Evolutionary conservation across 202 grass and related monocot genomes (phyloP), one percentile per base, ranked within the genome.

Genomic region (Schoenoplectus triqueter): DNA sequence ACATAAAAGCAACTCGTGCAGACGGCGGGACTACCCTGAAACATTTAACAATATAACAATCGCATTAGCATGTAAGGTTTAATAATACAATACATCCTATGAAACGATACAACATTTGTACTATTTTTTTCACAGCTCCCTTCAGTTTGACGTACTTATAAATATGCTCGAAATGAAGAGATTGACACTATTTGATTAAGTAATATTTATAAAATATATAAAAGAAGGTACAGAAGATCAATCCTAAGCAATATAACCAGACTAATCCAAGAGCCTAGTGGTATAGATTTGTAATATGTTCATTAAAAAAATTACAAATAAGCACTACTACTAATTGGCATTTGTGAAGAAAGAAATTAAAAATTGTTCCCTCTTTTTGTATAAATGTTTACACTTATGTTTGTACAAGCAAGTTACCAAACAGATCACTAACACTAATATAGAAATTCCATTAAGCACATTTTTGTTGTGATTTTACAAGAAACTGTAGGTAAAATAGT

Each of bases 1-100:
- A 97, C 91, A 97, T 97, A 64, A 97, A 97, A 76, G 85, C 94
- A 62, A 97, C 94, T 86, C 94, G 89, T 80, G 91, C 84, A 88
- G 91, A 44, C 76, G 94, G 90, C 83, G 94, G 94, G 87, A 97
- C 85, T 50, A 92, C 51, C 88, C 94, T 97, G 91, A 31, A 64
- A 7, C 52, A 78, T n/a, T 48, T 3, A 83, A 31, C 0, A 15
- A 70, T 72, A 61, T 62, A 86, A 84, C 59, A 7, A 18, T 62
- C 3, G 56, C 15, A 14, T 59, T 14, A 59, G 56, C 56, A 62
- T 62, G 59, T 18, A 62, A 62, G 3, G 17, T 18, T 62, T 62
- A 15, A 62, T 62, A 19, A 62, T 62, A 62, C 59, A 15, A 18
- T 62, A 4, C n/a, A 62, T 62, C 4, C n/a, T 17, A 7, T 18